Base-by-base conservation (phyloP, 2,329 filamentous ascomycete species). In the Pseudogymnoascus verrucosus region DNA sequence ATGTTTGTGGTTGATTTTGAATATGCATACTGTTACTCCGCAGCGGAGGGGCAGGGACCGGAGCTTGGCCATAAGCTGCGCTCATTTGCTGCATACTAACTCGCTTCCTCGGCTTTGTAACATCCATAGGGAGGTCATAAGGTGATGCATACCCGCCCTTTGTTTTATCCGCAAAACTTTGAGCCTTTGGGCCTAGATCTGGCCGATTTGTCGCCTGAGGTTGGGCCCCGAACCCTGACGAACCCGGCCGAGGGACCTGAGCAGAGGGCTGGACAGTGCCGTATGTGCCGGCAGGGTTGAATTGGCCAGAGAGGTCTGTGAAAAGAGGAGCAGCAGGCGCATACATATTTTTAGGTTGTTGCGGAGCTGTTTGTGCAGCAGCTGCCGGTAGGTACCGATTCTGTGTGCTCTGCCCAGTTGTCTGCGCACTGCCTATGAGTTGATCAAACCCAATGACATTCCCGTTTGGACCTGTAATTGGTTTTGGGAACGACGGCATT, bases 111-210 rank as follows among this genome's bases (percentile, higher is more conserved):
- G 81, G 86, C 69, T 89, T 89, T 28, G 89, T 84, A 31, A 99
- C 83, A 63, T 97, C 93, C 76, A 95, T 90, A 3, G 95, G 95
- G 19, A 99, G 80, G 76, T 99, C 96, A 71, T 97, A 99, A 0
- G 95, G 95, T 19, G 93, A 98, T 60, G 89, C 84, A 74, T 99
- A 99, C 6, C 93, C 93, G 63, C 90, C 90, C 76, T 96, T 98
- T 2, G 91, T 80, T 75, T 96, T 96, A 74, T 93, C 89, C 5
- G 84, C 91, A 75, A 96, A 99, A 75, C 93, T 98, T 73, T 96
- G 86, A 0, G 85, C 80, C 75, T 86, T 86, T 31, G 76, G 75
- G 64, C 67, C 68, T 69, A 82, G 69, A 66, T 82, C 78, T n/a
- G 80, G 80, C 44, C 10, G 37, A 19, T 60, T 60, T 34, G 42